Evolutionary conservation across 805 yeast genomes (phyloP).

Genomic region (Saturnispora serradocipensis): DNA sequence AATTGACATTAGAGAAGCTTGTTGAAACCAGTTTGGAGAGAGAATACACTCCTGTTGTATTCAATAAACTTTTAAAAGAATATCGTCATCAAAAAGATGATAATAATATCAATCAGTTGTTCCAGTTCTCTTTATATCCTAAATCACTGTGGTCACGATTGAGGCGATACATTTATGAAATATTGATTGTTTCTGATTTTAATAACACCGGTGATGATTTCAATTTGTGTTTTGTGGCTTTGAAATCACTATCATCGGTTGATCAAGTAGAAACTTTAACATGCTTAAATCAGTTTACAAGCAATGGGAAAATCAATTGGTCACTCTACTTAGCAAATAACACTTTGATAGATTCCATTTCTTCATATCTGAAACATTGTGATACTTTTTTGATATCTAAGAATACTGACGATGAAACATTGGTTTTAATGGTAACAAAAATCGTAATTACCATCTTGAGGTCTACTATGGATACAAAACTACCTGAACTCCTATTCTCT

Average conservation of each 20-base stretch:
- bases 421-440: constrained; percentile 19
- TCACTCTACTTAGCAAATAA: constrained; percentile 9
- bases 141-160: constrained; percentile 7
- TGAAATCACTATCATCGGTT: constrained; percentile 10
- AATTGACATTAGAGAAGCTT: constrained; percentile 14
- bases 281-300: constrained; percentile 21
- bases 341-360: constrained; percentile 13
- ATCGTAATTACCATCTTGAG: constrained; percentile 16
- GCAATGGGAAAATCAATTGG: constrained; percentile 19
- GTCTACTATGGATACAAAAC: constrained; percentile 6
- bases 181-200: constrained; percentile 21
- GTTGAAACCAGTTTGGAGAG: constrained; percentile 17
- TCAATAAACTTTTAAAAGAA: constrained; percentile 23
- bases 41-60: constrained; percentile 20
- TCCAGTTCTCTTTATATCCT: constrained; percentile 15
- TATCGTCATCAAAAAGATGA: constrained; percentile 16
- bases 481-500: constrained; percentile 8
- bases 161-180: constrained; percentile 23
- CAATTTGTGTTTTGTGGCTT: constrained; percentile 14
- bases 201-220: constrained; percentile 21
- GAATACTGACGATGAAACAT: constrained; percentile 9
- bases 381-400: neutral
- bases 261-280: constrained; percentile 22
- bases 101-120: constrained; percentile 9
- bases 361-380: constrained; percentile 10